These are phyloP conservation scores for Mycena latifolia DNA, from an alignment of 768 basidiomycete genomes.

Conservation along the genomic window DNA sequence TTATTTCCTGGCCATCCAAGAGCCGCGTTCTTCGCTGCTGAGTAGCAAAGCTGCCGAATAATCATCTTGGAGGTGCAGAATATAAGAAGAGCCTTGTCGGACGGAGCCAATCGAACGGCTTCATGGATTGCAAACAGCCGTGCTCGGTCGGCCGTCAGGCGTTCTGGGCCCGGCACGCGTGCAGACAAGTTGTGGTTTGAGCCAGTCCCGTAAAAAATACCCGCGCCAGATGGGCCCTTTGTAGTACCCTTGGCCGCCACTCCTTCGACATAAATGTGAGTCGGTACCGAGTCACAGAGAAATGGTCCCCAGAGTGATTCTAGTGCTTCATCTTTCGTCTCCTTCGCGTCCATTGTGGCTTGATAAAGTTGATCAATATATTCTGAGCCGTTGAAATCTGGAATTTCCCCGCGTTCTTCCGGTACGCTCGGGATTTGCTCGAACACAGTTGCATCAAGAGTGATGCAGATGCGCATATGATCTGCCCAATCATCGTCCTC, in stretches of 20 bases:
- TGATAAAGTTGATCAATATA: neutral
- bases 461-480: constrained; percentile 11
- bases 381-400: neutral
- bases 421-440: neutral
- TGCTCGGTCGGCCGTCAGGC: too few relatives aligned
- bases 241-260: neutral
- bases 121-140: too few relatives aligned
- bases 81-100: too few relatives aligned
- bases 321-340: constrained; percentile 4
- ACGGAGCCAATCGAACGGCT: too few relatives aligned
- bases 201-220: neutral
- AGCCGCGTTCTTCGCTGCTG: neutral
- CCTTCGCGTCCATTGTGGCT: too few relatives aligned
- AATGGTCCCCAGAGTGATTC: constrained; percentile 11
- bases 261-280: constrained; percentile 5
- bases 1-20: constrained; percentile 4
- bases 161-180: neutral
- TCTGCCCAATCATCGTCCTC: too few relatives aligned
- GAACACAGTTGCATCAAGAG: neutral
- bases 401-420: neutral
- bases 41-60: too few relatives aligned
- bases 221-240: neutral
- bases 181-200: neutral
- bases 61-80: too few relatives aligned
- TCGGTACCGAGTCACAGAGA: neutral